A percentile compares a stretch with the other conserved stretches of the same genome.
Evolutionary conservation across 208 protist genomes (phyloP).

Genomic region (Leishmania tarentolae): DNA sequence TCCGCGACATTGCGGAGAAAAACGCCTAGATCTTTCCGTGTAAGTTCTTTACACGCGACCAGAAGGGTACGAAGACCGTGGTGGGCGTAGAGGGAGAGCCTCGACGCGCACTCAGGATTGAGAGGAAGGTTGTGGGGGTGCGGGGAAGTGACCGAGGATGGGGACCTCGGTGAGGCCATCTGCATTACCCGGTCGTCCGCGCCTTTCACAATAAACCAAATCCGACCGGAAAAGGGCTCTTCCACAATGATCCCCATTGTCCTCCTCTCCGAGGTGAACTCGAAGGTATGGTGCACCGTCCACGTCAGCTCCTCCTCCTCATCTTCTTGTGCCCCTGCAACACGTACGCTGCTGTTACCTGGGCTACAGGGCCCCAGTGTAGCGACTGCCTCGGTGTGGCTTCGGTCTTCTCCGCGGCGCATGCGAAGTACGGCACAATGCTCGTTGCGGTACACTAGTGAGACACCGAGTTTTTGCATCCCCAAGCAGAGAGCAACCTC

Average conservation of each 20-base stretch:
- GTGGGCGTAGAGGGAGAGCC: slow-evolving; percentile 61
- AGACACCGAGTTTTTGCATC: slow-evolving; percentile 59
- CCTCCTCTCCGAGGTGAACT: slow-evolving; percentile 88
- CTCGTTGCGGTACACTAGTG: slow-evolving; percentile 40
- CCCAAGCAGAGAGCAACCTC: slow-evolving; percentile 93
- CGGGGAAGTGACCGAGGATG: not conserved
- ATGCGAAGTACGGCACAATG: slow-evolving; percentile 29
- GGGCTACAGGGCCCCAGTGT: not conserved
- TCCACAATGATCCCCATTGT: slow-evolving; percentile 89
- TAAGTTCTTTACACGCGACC: slow-evolving; percentile 63
- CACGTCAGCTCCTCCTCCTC: slow-evolving; percentile 38
- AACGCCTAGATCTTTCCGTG: slow-evolving; percentile 33
- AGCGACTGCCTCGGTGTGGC: not conserved
- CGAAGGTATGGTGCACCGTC: slow-evolving; percentile 79
- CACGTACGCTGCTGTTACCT: not conserved
- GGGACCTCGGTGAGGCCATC: slow-evolving; percentile 30
- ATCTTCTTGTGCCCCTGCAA: not conserved
- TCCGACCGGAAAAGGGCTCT: slow-evolving; percentile 24
- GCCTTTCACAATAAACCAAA: slow-evolving; percentile 84
- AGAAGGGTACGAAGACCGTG: slow-evolving; percentile 80
- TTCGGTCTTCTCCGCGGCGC: not conserved
- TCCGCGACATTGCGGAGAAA: slow-evolving; percentile 41
- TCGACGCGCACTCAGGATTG: slow-evolving; percentile 25
- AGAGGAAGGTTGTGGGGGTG: not conserved
- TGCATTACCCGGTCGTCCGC: slow-evolving; percentile 84